Conservation (phyloP, 1,284 basidiomycete genomes). For the Cerioporus squamosus region DNA sequence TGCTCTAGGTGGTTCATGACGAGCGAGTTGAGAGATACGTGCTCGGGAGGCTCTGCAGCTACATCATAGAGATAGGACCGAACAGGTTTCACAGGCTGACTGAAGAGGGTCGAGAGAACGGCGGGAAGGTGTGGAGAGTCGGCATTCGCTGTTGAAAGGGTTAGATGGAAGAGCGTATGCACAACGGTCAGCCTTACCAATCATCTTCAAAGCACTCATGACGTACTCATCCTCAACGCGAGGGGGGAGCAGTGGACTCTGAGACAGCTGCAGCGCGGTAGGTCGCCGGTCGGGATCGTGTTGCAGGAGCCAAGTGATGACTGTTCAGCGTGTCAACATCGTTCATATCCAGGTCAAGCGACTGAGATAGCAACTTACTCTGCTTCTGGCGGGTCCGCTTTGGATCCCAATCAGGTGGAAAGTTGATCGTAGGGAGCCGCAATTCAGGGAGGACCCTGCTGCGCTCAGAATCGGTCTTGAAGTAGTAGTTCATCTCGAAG, state of each 20-base stretch:
- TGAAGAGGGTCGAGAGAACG: conserved; percentile 73
- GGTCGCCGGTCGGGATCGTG: conserved; percentile 87
- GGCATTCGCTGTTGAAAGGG: conserved; percentile 55
- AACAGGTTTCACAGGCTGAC: conserved; percentile 66
- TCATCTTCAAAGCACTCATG: conserved; percentile 77
- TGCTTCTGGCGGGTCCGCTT: conserved; percentile 67
- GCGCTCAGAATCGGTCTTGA: conserved; percentile 88
- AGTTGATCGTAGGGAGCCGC: conserved; percentile 72
- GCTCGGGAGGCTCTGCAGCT: conserved; percentile 70
- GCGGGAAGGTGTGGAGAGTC: conserved; percentile 77
- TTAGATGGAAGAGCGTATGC: conserved; percentile 1
- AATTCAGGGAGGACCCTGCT: conserved; percentile 83
- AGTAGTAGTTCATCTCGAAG: conserved; percentile 95
- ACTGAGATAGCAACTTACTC: conserved; percentile 49
- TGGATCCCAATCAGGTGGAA: conserved; percentile 78
- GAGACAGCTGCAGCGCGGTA: conserved; percentile 83
- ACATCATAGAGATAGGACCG: conserved; percentile 84
- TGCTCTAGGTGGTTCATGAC: conserved; percentile 78
- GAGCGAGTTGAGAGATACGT: conserved; percentile 75
- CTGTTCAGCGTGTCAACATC: conserved; percentile 38
- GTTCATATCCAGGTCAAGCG: not conserved
- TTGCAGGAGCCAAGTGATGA: conserved; percentile 83
- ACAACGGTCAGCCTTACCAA: conserved; percentile 53
- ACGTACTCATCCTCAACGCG: conserved; percentile 86
- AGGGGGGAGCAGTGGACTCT: conserved; percentile 78